Conservation (phyloP, 1,139 yeast species). For the Taphrina pruni region DNA sequence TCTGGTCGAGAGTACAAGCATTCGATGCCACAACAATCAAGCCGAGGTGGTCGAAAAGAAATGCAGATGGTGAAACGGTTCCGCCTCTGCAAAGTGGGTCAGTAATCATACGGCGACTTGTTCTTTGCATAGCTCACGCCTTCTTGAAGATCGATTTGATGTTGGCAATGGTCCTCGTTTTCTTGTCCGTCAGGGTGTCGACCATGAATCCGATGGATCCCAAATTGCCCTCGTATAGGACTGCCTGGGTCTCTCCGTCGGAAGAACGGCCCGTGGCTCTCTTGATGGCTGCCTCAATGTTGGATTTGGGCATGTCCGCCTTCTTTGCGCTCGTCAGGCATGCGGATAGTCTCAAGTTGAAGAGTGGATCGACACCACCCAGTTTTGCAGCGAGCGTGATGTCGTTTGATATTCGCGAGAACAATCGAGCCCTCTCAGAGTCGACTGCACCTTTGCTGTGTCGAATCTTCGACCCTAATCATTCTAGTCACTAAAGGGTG, state of each 20-base stretch:
- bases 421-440: conserved; percentile 71
- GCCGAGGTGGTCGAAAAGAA: conserved; percentile 78
- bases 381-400: conserved; percentile 75
- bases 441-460: conserved; percentile 95
- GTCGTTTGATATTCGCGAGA: conserved; percentile 73
- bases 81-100: conserved; percentile 52
- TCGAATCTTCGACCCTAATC: conserved; percentile 78
- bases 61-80: conserved; percentile 74
- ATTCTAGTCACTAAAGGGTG: neutral
- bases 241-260: conserved; percentile 57
- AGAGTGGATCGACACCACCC: conserved; percentile 66
- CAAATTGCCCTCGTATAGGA: conserved; percentile 76
- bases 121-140: conserved; percentile 49
- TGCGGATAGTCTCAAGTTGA: conserved; percentile 72
- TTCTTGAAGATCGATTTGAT: conserved; percentile 79
- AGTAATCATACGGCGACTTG: neutral
- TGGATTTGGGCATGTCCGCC: conserved; percentile 79
- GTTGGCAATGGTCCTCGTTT: conserved; percentile 75
- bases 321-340: conserved; percentile 79
- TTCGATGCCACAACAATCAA: conserved; percentile 51
- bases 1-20: conserved; percentile 58
- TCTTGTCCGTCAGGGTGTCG: conserved; percentile 87
- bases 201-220: conserved; percentile 87
- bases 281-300: conserved; percentile 82
- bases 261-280: conserved; percentile 66